phyloP scores from a whole-genome alignment of 2,329 filamentous ascomycete species.

The Talaromyces rugulosus region DNA sequence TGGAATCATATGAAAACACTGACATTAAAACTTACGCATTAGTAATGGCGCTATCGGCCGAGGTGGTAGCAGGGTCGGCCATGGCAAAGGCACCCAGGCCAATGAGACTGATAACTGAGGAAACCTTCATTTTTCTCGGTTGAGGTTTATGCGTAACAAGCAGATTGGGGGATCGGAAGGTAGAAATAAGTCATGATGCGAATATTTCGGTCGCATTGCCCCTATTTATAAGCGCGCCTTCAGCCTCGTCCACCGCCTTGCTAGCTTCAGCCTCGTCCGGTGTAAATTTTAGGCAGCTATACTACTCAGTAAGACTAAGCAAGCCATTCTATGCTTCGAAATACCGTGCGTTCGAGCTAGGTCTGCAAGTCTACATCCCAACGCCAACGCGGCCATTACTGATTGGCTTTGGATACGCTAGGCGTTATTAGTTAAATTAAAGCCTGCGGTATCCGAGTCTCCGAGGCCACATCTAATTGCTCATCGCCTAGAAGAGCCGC shows the following conservation, averaged over 20 bases:
- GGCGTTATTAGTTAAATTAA: not conserved
- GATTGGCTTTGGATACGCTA: not conserved
- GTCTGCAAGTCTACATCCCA: not conserved
- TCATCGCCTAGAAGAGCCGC: not conserved
- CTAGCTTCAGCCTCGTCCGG: not conserved
- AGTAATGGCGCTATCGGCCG: not conserved
- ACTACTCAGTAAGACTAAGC: not conserved
- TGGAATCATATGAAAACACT: not conserved
- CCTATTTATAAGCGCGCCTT: not conserved
- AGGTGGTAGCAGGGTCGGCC: not conserved
- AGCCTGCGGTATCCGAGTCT: not conserved
- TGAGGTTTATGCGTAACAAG: not conserved
- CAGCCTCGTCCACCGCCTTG: not conserved
- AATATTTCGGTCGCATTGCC: not conserved
- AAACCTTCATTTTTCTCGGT: not conserved
- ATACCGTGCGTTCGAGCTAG: not conserved
- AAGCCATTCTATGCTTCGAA: too few relatives aligned
- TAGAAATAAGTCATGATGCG: not conserved
- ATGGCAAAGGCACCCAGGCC: not conserved
- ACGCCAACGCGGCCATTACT: not conserved
- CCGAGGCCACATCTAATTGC: too few relatives aligned
- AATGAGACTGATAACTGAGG: not conserved
- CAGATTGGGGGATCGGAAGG: not conserved
- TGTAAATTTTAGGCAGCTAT: not conserved
- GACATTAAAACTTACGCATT: not conserved